Percentiles rank a stretch among this genome's conserved stretches.
Evolutionary conservation across 805 yeast species (phyloP).

Genomic region (Hemisphaericaspora nanyangensis): DNA sequence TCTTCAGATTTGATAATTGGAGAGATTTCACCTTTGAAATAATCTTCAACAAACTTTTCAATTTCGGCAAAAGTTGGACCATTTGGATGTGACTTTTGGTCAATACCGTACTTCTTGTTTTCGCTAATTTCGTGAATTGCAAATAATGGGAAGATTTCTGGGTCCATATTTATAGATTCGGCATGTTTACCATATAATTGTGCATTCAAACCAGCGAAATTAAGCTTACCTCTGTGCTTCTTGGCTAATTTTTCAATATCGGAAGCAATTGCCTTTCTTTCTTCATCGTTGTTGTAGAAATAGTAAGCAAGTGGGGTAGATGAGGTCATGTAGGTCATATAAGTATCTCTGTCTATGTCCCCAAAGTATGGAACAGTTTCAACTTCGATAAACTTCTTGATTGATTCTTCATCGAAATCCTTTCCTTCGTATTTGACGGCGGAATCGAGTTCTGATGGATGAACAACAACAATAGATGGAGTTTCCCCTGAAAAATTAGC

Average conservation of each 20-base stretch:
- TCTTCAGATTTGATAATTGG: constrained; percentile 83
- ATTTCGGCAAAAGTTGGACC: constrained; percentile 47
- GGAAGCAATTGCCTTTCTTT: constrained; percentile 53
- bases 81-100: constrained; percentile 53
- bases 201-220: constrained; percentile 89
- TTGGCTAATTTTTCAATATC: constrained; percentile 63
- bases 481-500: constrained; percentile 22
- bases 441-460: constrained; percentile 39
- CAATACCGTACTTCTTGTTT: constrained; percentile 75
- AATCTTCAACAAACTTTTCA: constrained; percentile 59
- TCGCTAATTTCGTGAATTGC: constrained; percentile 71
- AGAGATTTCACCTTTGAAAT: constrained; percentile 56
- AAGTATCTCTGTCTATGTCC: constrained; percentile 79
- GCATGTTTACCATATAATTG: constrained; percentile 80
- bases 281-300: constrained; percentile 70
- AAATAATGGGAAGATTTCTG: constrained; percentile 79
- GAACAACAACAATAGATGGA: constrained; percentile 44
- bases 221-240: constrained; percentile 71
- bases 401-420: constrained; percentile 23
- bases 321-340: constrained; percentile 66
- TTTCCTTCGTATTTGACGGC: constrained; percentile 46
- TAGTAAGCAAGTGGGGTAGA: constrained; percentile 81
- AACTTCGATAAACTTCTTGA: constrained; percentile 47
- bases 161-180: constrained; percentile 74
- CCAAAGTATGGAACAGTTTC: constrained; percentile 84